Evolutionary conservation across 306 rosid genomes (phyloP), one percentile per base, ranked within the genome.

Genomic region (Vachellia collinsii): DNA sequence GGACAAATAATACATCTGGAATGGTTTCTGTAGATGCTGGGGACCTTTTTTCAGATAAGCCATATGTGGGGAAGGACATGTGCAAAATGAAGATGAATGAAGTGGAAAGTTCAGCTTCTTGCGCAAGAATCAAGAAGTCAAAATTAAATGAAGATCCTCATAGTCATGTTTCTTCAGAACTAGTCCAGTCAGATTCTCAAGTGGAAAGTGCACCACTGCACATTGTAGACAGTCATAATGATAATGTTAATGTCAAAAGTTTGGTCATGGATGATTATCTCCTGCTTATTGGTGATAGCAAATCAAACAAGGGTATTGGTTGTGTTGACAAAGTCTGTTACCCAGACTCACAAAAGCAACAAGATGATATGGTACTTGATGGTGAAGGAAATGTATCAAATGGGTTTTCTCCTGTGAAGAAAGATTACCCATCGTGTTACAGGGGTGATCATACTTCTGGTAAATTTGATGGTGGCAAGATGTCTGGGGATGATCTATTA

Each of bases 121-220:
- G 68, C 74, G 77, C 41, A 34, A 85, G 84, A 83, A 79, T 83
- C 63, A 83, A 69, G 78, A 89, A 85, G 78, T 87, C 81, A 79
- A 86, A 83, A 77, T 72, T 69, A 76, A 85, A 86, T 80, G 71
- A 70, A 41, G 79, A 87, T 82, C 87, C 92, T 58, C 70, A 38
- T 44, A 86, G 91, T 73, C 83, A 82, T 66, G 83, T 80, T 85
- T 88, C 97, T 85, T 88, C 92, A 5, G 95, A 88, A 79, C 81
- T 84, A 58, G 84, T 87, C 74, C 94, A 86, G 80, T 87, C 88
- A 41, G 89, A 79, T 77, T 83, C 90, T 74, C 87, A 73, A 67
- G 87, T 68, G 73, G 86, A 82, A 75, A 80, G 88, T 77, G 82
- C 87, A n/a, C 80, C 89, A 72, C 83, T 76, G 59, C 58, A 47